Conservation (phyloP, 2,329 filamentous ascomycete genomes). For the Byssothecium circinans region DNA sequence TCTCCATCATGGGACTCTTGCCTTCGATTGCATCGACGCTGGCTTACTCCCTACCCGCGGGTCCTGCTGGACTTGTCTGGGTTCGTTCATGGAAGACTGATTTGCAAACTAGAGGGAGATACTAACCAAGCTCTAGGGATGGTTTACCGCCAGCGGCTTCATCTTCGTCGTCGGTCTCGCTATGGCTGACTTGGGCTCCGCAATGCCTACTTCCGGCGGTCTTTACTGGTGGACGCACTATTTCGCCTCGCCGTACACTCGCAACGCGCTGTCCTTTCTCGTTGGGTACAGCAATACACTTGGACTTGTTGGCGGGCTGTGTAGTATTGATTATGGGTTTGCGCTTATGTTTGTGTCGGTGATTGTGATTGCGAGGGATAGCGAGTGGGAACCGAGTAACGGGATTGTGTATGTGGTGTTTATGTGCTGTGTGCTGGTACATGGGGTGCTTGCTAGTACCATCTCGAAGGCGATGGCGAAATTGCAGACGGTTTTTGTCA, state of each 20-base stretch:
- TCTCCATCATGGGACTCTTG: slow-evolving; percentile 60
- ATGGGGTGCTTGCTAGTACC: slow-evolving; percentile 57
- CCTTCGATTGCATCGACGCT: slow-evolving; percentile 64
- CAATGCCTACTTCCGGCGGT: slow-evolving; percentile 62
- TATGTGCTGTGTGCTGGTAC: slow-evolving; percentile 55
- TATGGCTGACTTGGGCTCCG: slow-evolving; percentile 51
- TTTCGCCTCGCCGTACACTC: slow-evolving; percentile 57
- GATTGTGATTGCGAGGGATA: slow-evolving; percentile 60
- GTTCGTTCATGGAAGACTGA: too few relatives aligned
- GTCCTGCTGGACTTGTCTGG: slow-evolving; percentile 65
- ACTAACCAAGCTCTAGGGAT: too few relatives aligned
- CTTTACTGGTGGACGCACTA: slow-evolving; percentile 64
- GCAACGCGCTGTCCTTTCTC: slow-evolving; percentile 61
- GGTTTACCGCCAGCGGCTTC: slow-evolving; percentile 60
- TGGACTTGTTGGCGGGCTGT: slow-evolving; percentile 61
- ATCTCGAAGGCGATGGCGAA: slow-evolving; percentile 61
- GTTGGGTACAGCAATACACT: slow-evolving; percentile 65
- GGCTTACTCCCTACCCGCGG: slow-evolving; percentile 61
- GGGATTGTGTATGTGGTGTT: slow-evolving; percentile 62
- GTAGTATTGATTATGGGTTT: slow-evolving; percentile 63
- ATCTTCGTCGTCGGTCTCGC: slow-evolving; percentile 63
- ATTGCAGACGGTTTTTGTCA: slow-evolving; percentile 59
- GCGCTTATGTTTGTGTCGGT: slow-evolving; percentile 62
- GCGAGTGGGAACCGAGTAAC: slow-evolving; percentile 58
- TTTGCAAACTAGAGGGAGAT: too few relatives aligned